Evolutionary conservation across 331 rosid species (phyloP).

Genomic region (Erythrophleum ivorense): DNA sequence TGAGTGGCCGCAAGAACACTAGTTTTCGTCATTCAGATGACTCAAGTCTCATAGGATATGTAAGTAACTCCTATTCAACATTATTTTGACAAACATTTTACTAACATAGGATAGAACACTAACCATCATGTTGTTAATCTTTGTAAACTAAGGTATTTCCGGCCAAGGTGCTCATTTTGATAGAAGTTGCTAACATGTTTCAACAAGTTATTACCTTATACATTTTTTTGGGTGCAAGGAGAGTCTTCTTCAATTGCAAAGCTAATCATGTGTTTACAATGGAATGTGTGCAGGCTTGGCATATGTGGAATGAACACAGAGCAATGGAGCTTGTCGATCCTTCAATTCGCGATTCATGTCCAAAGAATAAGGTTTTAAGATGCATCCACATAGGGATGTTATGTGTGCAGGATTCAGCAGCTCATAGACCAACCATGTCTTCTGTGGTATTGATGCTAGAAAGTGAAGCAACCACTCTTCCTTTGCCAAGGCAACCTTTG

Average conservation of each 20-base stretch:
- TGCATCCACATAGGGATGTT: slow-evolving; percentile 61
- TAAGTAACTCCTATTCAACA: slow-evolving; percentile 35
- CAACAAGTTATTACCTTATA: too few species aligned
- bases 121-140: too few species aligned
- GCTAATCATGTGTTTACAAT: not conserved
- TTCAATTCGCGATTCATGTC: slow-evolving; percentile 45
- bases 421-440: slow-evolving; percentile 64
- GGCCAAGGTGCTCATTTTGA: too few species aligned
- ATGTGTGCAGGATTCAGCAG: slow-evolving; percentile 70
- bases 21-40: slow-evolving; percentile 49
- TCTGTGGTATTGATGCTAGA: slow-evolving; percentile 59
- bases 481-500: slow-evolving; percentile 56
- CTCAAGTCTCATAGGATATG: slow-evolving; percentile 57
- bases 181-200: not conserved
- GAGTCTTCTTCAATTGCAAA: not conserved
- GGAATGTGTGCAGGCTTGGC: slow-evolving; percentile 55
- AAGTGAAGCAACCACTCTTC: slow-evolving; percentile 59
- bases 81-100: not conserved
- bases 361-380: slow-evolving; percentile 40
- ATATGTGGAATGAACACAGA: slow-evolving; percentile 58
- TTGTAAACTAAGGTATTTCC: too few species aligned
- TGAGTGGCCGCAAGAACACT: slow-evolving; percentile 57
- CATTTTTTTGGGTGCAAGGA: not conserved
- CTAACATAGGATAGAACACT: not conserved
- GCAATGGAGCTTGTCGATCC: slow-evolving; percentile 57